Conservation (phyloP, 305 asterid species). For the Fraxinus xanthoxyloides region DNA sequence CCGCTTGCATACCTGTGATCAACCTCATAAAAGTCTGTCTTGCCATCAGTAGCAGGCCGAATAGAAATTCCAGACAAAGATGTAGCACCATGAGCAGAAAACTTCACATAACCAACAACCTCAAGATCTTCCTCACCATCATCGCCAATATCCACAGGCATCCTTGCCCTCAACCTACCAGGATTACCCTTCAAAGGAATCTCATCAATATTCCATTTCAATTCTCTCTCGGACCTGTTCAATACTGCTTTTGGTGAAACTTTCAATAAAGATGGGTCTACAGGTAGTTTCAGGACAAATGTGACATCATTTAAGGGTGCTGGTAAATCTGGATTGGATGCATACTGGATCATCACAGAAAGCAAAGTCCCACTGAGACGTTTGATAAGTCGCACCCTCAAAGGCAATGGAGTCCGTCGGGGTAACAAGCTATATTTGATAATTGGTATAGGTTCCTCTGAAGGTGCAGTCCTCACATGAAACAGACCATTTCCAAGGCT, state of each 20-base stretch:
- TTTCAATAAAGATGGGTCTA: constrained; percentile 68
- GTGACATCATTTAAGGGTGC: constrained; percentile 69
- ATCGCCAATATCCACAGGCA: constrained; percentile 70
- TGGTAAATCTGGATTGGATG: constrained; percentile 65
- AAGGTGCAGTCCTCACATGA: constrained; percentile 73
- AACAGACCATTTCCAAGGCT: constrained; percentile 74
- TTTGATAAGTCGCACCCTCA: constrained; percentile 73
- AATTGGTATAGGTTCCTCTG: constrained; percentile 65
- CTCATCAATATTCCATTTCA: constrained; percentile 85
- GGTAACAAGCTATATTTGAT: constrained; percentile 70
- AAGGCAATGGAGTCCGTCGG: constrained; percentile 73
- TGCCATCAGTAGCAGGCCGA: constrained; percentile 76
- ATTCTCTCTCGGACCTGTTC: constrained; percentile 79
- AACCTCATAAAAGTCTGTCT: constrained; percentile 66
- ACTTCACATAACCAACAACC: constrained; percentile 60
- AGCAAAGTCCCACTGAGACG: constrained; percentile 82
- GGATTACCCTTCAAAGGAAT: constrained; percentile 74
- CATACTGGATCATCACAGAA: constrained; percentile 79
- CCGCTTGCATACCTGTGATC: constrained; percentile 81
- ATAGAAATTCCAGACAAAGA: constrained; percentile 78
- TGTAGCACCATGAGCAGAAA: constrained; percentile 55
- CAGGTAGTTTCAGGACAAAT: constrained; percentile 71
- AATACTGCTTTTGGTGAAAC: constrained; percentile 84
- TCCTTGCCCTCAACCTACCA: constrained; percentile 73
- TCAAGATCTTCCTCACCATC: constrained; percentile 77